Conservation (phyloP, 2,329 filamentous ascomycete genomes). For the Fusarium avenaceum region DNA sequence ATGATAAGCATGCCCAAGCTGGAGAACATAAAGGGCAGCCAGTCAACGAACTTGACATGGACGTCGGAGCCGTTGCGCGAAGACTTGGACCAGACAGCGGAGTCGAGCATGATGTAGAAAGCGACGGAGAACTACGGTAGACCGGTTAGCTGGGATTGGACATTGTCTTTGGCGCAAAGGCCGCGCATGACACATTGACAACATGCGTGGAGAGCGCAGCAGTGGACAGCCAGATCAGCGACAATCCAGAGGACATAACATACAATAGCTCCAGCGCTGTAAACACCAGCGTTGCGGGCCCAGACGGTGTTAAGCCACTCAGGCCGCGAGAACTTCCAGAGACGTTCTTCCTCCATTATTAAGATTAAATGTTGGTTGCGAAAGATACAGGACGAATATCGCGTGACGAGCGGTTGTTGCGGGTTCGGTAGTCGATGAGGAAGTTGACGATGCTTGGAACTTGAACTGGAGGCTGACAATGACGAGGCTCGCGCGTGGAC, state of each 20-base stretch:
- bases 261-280: constrained; percentile 73
- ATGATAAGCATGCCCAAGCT: constrained; percentile 78
- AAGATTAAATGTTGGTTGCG: neutral
- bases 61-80: constrained; percentile 68
- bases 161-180: neutral
- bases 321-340: constrained; percentile 76
- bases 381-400: neutral
- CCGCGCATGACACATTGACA: neutral
- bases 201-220: neutral
- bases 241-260: constrained; percentile 49
- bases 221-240: neutral
- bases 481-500: constrained; percentile 47
- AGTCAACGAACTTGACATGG: constrained; percentile 77
- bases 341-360: constrained; percentile 73
- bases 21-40: constrained; percentile 77
- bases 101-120: constrained; percentile 77
- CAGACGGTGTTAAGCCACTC: constrained; percentile 76
- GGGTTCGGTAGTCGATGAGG: constrained; percentile 20
- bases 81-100: constrained; percentile 75
- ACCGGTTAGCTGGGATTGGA: constrained; percentile 27
- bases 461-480: constrained; percentile 44
- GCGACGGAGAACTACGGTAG: constrained; percentile 71
- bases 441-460: constrained; percentile 33
- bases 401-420: constrained; percentile 4
- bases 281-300: constrained; percentile 74